These are phyloP conservation scores for Cytospora chrysosperma DNA, from an alignment of 2,329 filamentous ascomycete species.

Conservation along the genomic window DNA sequence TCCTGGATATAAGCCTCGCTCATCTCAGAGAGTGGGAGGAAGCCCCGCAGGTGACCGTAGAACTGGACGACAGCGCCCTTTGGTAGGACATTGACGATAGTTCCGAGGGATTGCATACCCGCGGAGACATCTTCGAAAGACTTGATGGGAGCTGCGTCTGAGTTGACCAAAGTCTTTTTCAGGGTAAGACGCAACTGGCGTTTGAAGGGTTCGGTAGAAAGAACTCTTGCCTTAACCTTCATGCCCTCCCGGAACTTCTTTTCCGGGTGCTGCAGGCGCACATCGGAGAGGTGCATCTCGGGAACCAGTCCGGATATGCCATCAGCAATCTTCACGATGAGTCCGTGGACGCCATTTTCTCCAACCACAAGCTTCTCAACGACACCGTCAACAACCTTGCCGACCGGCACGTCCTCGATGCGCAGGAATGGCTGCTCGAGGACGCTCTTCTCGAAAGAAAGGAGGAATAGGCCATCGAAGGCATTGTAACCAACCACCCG, in stretches of 20 bases:
- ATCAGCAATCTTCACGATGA: slow-evolving; percentile 82
- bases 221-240: slow-evolving; percentile 78
- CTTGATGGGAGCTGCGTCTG: slow-evolving; percentile 75
- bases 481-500: slow-evolving; percentile 84
- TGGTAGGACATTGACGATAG: slow-evolving; percentile 75
- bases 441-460: slow-evolving; percentile 80
- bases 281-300: slow-evolving; percentile 84
- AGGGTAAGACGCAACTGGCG: slow-evolving; percentile 82
- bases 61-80: slow-evolving; percentile 90
- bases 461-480: slow-evolving; percentile 78
- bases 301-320: slow-evolving; percentile 87
- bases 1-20: slow-evolving; percentile 94
- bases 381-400: slow-evolving; percentile 75
- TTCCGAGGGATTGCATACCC: slow-evolving; percentile 80
- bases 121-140: slow-evolving; percentile 71
- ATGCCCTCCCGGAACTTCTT: slow-evolving; percentile 91
- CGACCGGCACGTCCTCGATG: slow-evolving; percentile 85
- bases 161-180: slow-evolving; percentile 93
- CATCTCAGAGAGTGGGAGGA: slow-evolving; percentile 94
- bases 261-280: slow-evolving; percentile 85
- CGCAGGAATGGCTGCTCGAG: slow-evolving; percentile 86
- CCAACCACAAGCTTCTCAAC: slow-evolving; percentile 83
- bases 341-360: slow-evolving; percentile 72
- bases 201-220: slow-evolving; percentile 75
- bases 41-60: slow-evolving; percentile 79